Conservation (phyloP, 345 rosid species). For the Linum tenue region DNA sequence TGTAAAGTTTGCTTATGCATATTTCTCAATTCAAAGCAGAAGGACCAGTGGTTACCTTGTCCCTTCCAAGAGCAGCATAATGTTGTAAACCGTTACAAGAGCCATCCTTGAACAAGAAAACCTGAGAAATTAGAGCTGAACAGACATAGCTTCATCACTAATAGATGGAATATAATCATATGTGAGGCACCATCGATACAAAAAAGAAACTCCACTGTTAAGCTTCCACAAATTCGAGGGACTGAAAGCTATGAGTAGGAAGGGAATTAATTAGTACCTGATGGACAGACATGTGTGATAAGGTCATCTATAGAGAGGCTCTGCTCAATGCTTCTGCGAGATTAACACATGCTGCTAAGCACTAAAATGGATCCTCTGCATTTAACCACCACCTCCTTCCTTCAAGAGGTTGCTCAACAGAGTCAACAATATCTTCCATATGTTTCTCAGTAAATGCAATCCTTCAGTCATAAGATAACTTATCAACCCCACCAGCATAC, state of each 20-base stretch:
- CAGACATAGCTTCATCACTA: too few species aligned
- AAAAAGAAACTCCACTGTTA: background rate
- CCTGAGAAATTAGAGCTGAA: constrained; percentile 8
- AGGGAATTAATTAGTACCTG: constrained; percentile 43
- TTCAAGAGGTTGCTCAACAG: constrained; percentile 90
- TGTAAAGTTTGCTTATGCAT: background rate
- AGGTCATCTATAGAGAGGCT: constrained; percentile 53
- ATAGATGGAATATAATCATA: background rate
- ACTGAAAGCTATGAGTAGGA: background rate
- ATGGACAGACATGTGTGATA: constrained; percentile 81
- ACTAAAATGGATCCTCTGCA: constrained; percentile 97
- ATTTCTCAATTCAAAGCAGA: background rate
- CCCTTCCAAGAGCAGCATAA: constrained; percentile 99
- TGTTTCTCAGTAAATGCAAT: constrained; percentile 77
- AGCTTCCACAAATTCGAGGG: background rate
- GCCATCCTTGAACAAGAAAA: constrained; percentile 65
- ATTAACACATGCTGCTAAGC: constrained; percentile 81
- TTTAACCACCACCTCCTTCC: constrained; percentile 91
- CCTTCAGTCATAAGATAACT: constrained; percentile 71
- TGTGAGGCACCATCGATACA: constrained; percentile 2
- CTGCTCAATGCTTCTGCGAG: constrained; percentile 91
- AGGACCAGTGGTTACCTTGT: constrained; percentile 47
- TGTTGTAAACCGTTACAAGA: constrained; percentile 99
- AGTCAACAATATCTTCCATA: constrained; percentile 78
- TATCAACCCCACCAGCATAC: constrained; percentile 92